Evolutionary conservation across 75 land plant genomes (phyloP), one percentile per base, ranked within the genome.

Genomic region (Pinus tabuliformis): DNA sequence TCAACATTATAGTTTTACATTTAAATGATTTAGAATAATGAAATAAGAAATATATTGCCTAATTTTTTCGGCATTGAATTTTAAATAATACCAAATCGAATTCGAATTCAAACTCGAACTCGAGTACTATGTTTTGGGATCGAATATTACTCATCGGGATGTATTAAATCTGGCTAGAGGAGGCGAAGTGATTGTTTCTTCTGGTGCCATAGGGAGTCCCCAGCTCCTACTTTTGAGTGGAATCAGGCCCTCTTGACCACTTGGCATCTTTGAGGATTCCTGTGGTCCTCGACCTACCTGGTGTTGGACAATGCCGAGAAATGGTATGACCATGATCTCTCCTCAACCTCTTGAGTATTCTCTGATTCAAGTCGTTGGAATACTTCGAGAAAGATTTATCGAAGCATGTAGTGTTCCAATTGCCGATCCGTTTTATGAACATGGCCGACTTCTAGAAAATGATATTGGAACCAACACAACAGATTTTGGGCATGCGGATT

Each of bases 181-280:
- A 15, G 90, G 80, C 76, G 95, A 92, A 75, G 76, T 95, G 12
- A 89, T 95, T 4, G 9, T 95, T 18, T 79, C 88, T 2, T 87
- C 95, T 1, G 95, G 98, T 3, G 93, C 95, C 21, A 6, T 95
- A 7, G 96, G 96, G 11, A 89, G 87, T 64, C 90, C 96, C 4
- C 98, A 95, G 56, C 71, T 95, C 58, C 57, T 95, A 37, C 86
- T 95, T 91, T 81, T 95, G 70, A 95, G 95, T 37, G 95, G 96
- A 12, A 76, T 95, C n/a, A n/a, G 98, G 95, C 9, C 91, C 91
- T 2, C 75, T 77, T 13, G 73, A 75, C 7, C 81, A 87, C 16
- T 89, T 95, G 12, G 22, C 21, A 58, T 15, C 54, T 1, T 58
- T 81, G 8, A 73, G 76, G 39, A 92, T 95, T 56, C 57, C 59